Evolutionary conservation across 1,284 basidiomycete genomes (phyloP).

Genomic region (Fomes fomentarius): DNA sequence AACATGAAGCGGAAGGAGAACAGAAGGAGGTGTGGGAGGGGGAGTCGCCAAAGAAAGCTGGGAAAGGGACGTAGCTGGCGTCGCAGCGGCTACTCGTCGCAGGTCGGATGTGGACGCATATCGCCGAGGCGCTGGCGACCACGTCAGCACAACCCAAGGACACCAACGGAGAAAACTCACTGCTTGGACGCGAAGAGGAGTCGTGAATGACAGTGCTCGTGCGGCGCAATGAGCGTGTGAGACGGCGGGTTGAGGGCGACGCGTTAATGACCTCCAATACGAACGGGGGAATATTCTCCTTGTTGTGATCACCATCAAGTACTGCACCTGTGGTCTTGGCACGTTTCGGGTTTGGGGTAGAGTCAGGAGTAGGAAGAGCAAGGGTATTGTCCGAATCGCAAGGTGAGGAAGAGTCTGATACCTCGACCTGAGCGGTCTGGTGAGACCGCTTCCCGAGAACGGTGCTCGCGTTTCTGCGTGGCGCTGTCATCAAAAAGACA

Average conservation of each 20-base stretch:
- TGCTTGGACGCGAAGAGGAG: slow-evolving; percentile 41
- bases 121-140: slow-evolving; percentile 41
- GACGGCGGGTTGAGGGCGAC: slow-evolving; percentile 38
- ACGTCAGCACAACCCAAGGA: slow-evolving; percentile 14
- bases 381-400: slow-evolving; percentile 20
- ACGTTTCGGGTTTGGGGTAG: slow-evolving; percentile 68
- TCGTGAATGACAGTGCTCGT: slow-evolving; percentile 47
- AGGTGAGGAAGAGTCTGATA: slow-evolving; percentile 10
- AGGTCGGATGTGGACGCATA: slow-evolving; percentile 51
- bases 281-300: slow-evolving; percentile 76
- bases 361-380: slow-evolving; percentile 56
- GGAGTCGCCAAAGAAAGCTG: slow-evolving; percentile 57
- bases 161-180: slow-evolving; percentile 24
- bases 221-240: slow-evolving; percentile 49
- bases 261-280: slow-evolving; percentile 40
- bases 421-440: slow-evolving; percentile 35
- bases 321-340: slow-evolving; percentile 47
- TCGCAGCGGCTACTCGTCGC: slow-evolving; percentile 32
- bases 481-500: slow-evolving; percentile 25
- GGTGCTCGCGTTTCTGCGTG: slow-evolving; percentile 40
- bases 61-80: slow-evolving; percentile 44
- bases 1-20: slow-evolving; percentile 58
- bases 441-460: slow-evolving; percentile 64
- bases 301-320: slow-evolving; percentile 64
- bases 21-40: slow-evolving; percentile 58